Conservation (phyloP, 2,329 filamentous ascomycete species). For the Massarina eburnea region DNA sequence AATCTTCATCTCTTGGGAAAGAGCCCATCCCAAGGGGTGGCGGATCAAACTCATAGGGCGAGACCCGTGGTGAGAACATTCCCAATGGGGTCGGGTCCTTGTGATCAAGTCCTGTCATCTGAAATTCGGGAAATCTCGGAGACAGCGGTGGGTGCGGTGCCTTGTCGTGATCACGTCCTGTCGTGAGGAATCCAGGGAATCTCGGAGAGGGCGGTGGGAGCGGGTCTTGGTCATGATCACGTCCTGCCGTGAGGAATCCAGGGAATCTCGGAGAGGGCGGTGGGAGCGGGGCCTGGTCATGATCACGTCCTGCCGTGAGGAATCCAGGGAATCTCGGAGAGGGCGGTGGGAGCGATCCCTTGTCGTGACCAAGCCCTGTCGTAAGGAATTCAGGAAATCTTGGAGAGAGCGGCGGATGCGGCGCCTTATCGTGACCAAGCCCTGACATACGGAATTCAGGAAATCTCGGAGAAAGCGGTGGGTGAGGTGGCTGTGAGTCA, state of each 20-base stretch:
- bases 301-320: slow-evolving; percentile 13
- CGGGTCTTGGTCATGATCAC: slow-evolving; percentile 9
- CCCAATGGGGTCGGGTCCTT: too few relatives aligned
- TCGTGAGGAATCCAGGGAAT: slow-evolving; percentile 23
- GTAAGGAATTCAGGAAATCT: slow-evolving; percentile 26
- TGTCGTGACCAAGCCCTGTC: slow-evolving; percentile 7
- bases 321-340: slow-evolving; percentile 30
- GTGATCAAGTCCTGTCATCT: slow-evolving; percentile 12
- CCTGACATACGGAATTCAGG: slow-evolving; percentile 22
- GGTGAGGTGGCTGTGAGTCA: slow-evolving; percentile 12
- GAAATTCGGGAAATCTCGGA: slow-evolving; percentile 26
- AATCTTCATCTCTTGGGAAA: neutral
- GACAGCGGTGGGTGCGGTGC: slow-evolving; percentile 24
- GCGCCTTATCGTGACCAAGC: slow-evolving; percentile 6
- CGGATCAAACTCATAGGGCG: slow-evolving; percentile 16
- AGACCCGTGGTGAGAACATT: slow-evolving; percentile 21
- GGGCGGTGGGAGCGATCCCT: slow-evolving; percentile 19
- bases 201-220: slow-evolving; percentile 28
- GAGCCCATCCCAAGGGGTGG: slow-evolving; percentile 2
- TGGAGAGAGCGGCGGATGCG: slow-evolving; percentile 25
- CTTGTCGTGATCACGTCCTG: slow-evolving; percentile 7
- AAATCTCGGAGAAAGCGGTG: slow-evolving; percentile 29
- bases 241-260: slow-evolving; percentile 20
- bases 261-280: slow-evolving; percentile 28
- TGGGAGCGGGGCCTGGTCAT: slow-evolving; percentile 12